These are phyloP conservation scores for Haberlea rhodopensis DNA, from an alignment of 257 asterid species.

Conservation along the genomic window DNA sequence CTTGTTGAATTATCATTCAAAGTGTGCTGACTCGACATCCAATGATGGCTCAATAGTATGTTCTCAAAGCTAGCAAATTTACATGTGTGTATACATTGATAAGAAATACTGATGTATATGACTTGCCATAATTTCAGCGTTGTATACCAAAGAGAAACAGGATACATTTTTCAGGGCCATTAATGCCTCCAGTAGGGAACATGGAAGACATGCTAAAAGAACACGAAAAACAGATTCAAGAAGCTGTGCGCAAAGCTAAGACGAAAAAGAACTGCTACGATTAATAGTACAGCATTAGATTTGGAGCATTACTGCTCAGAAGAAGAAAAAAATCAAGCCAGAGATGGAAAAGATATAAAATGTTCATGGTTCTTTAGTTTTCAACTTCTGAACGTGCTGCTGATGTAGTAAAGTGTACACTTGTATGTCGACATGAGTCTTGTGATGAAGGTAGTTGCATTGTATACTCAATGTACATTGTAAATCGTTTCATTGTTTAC, in stretches of 20 bases:
- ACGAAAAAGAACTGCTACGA: constrained; percentile 22
- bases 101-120: neutral
- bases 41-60: constrained; percentile 39
- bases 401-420: neutral
- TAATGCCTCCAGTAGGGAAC: constrained; percentile 64
- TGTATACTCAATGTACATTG: constrained; percentile 19
- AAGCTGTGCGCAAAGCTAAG: constrained; percentile 54
- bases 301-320: constrained; percentile 23
- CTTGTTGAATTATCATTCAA: constrained; percentile 31
- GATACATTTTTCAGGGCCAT: constrained; percentile 63
- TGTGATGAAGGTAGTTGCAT: constrained; percentile 19
- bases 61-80: constrained; percentile 18
- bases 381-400: constrained; percentile 21
- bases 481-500: neutral
- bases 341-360: constrained; percentile 22
- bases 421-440: constrained; percentile 21
- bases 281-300: constrained; percentile 6
- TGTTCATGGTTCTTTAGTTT: constrained; percentile 13
- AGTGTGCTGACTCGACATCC: constrained; percentile 23
- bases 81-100: neutral
- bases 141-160: constrained; percentile 45
- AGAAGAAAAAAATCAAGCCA: neutral
- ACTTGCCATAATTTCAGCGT: constrained; percentile 33
- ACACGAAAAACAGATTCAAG: constrained; percentile 70
- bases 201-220: constrained; percentile 77